Base-by-base conservation (phyloP, 331 rosid genomes). In the Quercus tomentella region DNA sequence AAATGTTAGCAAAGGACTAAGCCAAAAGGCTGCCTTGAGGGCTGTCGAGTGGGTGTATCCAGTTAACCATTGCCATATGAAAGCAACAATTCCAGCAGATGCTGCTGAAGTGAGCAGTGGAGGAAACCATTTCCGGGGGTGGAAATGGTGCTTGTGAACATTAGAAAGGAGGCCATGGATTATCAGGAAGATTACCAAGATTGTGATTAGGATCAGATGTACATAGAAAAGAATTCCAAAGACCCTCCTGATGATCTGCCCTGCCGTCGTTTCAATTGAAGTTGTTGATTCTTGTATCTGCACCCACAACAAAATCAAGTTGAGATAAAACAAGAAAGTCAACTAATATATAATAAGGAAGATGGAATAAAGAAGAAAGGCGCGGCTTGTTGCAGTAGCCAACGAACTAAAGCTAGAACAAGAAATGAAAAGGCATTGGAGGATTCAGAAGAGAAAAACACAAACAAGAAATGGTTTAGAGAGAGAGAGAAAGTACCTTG, bases 31-130 rank as follows among this genome's bases (percentile, higher is more conserved):
- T 20, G 75, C 58, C 82, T 8, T 82, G 49, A 94, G 21, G 4
- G 91, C 94, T 79, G 75, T 87, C 7, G 85, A 57, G 43, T 96
- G 89, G 82, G 74, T 63, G 33, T 60, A 4, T 66, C 80, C 77
- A 26, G 86, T 84, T 80, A 88, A 28, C 81, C 84, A 75, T 77
- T 87, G 97, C 96, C 94, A 91, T 22, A 73, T 33, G 54, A 91
- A 84, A 35, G 89, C 87, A 76, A 89, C 22, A 60, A 89, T 52
- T 30, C 91, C 97, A 20, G 90, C 88, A 31, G 82, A 75, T 20
- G 56, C 77, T 9, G 81, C 85, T n/a, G 94, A 84, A 72, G 87
- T 76, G 30, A 87, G 82, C 80, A 89, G 55, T 25, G 91, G 97
- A 52, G 91, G 89, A 52, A 87, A 90, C 94, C 92, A 91, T 5